Conservation (phyloP, 306 rosid genomes). For the Inga laurina region DNA sequence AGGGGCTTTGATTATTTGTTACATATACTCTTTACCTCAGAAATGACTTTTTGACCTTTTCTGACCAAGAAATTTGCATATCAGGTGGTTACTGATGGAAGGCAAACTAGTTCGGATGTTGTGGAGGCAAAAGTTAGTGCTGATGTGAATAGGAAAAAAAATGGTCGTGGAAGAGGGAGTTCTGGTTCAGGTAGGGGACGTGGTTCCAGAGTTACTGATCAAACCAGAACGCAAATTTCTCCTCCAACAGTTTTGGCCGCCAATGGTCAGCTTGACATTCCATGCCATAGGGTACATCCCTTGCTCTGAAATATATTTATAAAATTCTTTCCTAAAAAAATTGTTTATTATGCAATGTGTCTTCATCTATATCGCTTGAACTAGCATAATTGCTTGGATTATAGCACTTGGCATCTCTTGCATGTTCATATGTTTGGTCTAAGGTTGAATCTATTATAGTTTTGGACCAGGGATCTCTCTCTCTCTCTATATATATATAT, state of each 20-base stretch:
- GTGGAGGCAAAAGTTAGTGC: conserved; percentile 53
- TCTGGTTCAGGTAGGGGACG: conserved; percentile 84
- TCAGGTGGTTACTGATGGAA: conserved; percentile 73
- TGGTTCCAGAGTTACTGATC: conserved; percentile 76
- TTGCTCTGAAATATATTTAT: conserved; percentile 15
- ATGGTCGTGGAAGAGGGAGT: conserved; percentile 87
- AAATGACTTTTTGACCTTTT: conserved; percentile 20
- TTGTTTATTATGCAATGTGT: background rate
- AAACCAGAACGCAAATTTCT: conserved; percentile 51
- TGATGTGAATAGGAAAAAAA: conserved; percentile 75
- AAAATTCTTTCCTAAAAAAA: conserved; percentile 14
- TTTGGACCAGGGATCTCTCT: background rate
- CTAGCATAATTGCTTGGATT: conserved; percentile 20
- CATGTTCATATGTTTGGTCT: conserved; percentile 7
- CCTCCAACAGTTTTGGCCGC: conserved; percentile 54
- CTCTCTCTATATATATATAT: background rate
- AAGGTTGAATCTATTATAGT: conserved; percentile 1
- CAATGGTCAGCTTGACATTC: conserved; percentile 75
- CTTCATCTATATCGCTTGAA: background rate
- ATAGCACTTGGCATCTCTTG: background rate
- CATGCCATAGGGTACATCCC: conserved; percentile 52
- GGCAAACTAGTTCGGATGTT: conserved; percentile 58
- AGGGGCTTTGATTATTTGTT: conserved; percentile 10
- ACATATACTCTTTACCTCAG: background rate
- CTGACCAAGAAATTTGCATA: conserved; percentile 20